Evolutionary conservation across 2,329 filamentous ascomycete species (phyloP).

Genomic region (Pseudocercospora musae): DNA sequence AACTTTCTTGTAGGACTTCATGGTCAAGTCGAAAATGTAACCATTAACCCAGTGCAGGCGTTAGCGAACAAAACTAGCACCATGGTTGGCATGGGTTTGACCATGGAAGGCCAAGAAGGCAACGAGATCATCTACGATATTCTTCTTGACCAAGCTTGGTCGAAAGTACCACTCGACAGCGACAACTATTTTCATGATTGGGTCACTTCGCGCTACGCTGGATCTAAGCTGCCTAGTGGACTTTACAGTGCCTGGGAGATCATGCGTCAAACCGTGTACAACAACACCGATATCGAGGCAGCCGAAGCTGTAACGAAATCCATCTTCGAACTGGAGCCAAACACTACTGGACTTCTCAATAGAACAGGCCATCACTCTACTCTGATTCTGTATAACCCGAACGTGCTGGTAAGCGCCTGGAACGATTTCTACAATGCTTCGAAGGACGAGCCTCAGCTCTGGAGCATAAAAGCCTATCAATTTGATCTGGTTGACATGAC

Average conservation of each 20-base stretch:
- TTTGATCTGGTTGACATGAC: constrained; percentile 52
- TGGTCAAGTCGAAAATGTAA: constrained; percentile 51
- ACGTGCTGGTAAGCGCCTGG: constrained; percentile 41
- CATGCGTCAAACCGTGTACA: constrained; percentile 47
- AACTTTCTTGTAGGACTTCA: constrained; percentile 38
- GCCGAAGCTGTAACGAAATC: constrained; percentile 44
- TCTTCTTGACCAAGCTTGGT: constrained; percentile 53
- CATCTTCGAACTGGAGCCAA: constrained; percentile 47
- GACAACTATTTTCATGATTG: constrained; percentile 47
- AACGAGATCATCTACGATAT: constrained; percentile 54
- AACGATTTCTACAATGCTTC: constrained; percentile 40
- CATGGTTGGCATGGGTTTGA: constrained; percentile 49
- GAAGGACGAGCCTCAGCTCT: constrained; percentile 34
- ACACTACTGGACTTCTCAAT: constrained; percentile 40
- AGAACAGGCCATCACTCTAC: constrained; percentile 44
- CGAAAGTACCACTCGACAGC: constrained; percentile 43
- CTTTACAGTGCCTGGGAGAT: constrained; percentile 49
- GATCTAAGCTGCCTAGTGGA: constrained; percentile 13
- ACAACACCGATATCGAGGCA: constrained; percentile 47
- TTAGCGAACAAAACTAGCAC: constrained; percentile 39
- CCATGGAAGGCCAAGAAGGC: constrained; percentile 52
- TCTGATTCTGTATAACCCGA: constrained; percentile 43
- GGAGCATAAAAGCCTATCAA: constrained; percentile 42
- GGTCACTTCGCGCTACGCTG: constrained; percentile 44
- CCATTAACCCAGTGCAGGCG: constrained; percentile 46